Conservation (phyloP, 345 rosid genomes). For the Atalantia buxifolia region DNA sequence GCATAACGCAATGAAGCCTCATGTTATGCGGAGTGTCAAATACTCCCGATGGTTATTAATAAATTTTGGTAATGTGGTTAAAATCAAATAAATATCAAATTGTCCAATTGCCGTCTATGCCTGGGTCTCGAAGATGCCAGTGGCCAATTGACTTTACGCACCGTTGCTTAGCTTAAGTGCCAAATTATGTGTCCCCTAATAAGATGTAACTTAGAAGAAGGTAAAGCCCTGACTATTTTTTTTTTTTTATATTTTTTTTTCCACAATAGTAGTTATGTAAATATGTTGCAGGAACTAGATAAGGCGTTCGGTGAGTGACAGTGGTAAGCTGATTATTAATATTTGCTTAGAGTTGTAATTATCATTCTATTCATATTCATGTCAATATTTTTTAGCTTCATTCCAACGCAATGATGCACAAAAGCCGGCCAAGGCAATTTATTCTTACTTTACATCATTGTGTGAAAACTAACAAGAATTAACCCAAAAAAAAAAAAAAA, state of each 20-base stretch:
- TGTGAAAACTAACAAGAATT: too few species aligned
- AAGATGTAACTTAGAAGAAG: neutral
- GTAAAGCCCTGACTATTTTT: conserved; percentile 1
- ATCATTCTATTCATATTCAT: neutral
- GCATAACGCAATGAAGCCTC: too few species aligned
- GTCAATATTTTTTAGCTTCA: neutral
- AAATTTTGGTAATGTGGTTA: too few species aligned
- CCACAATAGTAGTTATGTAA: too few species aligned
- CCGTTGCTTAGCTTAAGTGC: conserved; percentile 31
- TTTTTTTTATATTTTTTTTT: too few species aligned
- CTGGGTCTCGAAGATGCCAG: neutral
- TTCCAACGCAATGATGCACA: neutral
- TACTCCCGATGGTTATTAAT: too few species aligned
- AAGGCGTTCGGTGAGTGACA: conserved; percentile 7
- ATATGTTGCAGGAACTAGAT: too few species aligned
- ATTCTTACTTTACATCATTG: too few species aligned
- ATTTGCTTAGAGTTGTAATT: neutral
- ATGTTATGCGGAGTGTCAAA: too few species aligned
- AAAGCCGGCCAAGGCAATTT: neutral
- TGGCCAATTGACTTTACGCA: too few species aligned
- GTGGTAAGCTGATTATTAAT: neutral
- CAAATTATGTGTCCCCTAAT: conserved; percentile 8
- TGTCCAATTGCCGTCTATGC: neutral
- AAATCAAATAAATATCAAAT: too few species aligned
- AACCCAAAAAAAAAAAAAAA: too few species aligned